Percentiles rank a stretch among this genome's conserved stretches.
Evolutionary conservation across 352 stramenopile genomes (phyloP).

Genomic region (Pythium pyrilobum): DNA sequence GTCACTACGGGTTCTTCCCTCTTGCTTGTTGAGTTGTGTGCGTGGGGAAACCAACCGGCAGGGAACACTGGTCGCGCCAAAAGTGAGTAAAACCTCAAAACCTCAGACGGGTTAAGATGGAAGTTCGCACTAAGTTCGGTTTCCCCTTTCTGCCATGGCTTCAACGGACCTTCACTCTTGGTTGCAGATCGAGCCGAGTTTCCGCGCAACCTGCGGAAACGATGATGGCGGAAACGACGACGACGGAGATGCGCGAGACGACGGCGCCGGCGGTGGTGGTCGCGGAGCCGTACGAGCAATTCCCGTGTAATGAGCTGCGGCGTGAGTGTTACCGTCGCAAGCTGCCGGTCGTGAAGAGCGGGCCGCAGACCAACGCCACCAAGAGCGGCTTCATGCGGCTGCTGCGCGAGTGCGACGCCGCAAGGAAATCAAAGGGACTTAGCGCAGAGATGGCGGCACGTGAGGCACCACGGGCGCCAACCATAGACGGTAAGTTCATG

Average conservation of each 20-base stretch:
- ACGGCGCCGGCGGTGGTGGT: not conserved
- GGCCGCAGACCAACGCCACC: constrained; percentile 17
- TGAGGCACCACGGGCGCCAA: not conserved
- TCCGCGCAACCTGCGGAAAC: too few species aligned
- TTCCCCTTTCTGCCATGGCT: too few species aligned
- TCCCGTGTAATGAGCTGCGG: constrained; percentile 16
- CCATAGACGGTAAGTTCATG: not conserved
- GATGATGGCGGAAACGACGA: too few species aligned
- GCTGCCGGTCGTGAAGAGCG: constrained; percentile 20
- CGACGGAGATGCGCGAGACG: too few species aligned
- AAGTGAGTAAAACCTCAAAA: not conserved
- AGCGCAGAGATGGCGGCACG: not conserved
- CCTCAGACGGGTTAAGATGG: too few species aligned
- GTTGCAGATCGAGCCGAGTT: too few species aligned
- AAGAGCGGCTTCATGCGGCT: constrained; percentile 19
- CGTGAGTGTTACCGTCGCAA: constrained; percentile 20
- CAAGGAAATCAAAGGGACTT: not conserved
- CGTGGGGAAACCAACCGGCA: not conserved
- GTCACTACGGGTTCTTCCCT: not conserved
- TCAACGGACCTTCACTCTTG: too few species aligned
- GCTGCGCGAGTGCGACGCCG: constrained; percentile 7
- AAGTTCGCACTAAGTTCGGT: too few species aligned
- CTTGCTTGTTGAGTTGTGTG: not conserved
- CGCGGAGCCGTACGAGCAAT: constrained; percentile 17
- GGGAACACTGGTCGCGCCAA: too few species aligned